Conservation (phyloP, 805 yeast species). For the Torulaspora microellipsoides region DNA sequence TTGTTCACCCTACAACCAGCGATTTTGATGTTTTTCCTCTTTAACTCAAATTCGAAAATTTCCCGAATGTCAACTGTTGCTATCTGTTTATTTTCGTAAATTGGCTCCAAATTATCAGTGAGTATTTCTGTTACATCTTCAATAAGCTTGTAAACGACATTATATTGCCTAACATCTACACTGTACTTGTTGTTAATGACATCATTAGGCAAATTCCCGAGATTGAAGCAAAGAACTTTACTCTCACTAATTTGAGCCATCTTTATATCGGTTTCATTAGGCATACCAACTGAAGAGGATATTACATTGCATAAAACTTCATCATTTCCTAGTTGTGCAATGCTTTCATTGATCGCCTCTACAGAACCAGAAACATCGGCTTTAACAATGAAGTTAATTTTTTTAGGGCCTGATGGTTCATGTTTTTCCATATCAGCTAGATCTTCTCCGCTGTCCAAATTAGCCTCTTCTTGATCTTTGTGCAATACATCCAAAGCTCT, state of each 20-base stretch:
- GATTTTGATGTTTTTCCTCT: constrained; percentile 52
- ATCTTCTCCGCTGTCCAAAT: constrained; percentile 34
- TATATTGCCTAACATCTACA: constrained; percentile 57
- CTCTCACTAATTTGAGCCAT: constrained; percentile 70
- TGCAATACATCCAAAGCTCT: constrained; percentile 50
- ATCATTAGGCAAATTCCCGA: constrained; percentile 57
- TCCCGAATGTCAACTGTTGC: constrained; percentile 69
- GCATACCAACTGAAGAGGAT: constrained; percentile 72
- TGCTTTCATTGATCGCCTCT: constrained; percentile 85
- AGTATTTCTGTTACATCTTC: constrained; percentile 73
- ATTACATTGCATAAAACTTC: constrained; percentile 71
- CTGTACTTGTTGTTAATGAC: constrained; percentile 52
- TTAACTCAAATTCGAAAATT: constrained; percentile 63
- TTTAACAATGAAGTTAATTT: constrained; percentile 64
- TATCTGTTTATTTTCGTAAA: constrained; percentile 56
- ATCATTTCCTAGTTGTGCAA: constrained; percentile 78
- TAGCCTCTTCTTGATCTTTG: constrained; percentile 50
- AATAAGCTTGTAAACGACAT: constrained; percentile 81
- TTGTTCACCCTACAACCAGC: constrained; percentile 83
- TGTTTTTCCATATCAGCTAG: constrained; percentile 27
- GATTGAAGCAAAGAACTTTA: constrained; percentile 71
- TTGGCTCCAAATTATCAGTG: constrained; percentile 57
- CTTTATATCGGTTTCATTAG: constrained; percentile 61
- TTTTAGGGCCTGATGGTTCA: constrained; percentile 21
- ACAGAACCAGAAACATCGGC: constrained; percentile 94